Percentiles rank a stretch among this genome's conserved stretches.
Conservation (phyloP, 1,284 basidiomycete genomes). For the Sporisorium exsertum region DNA sequence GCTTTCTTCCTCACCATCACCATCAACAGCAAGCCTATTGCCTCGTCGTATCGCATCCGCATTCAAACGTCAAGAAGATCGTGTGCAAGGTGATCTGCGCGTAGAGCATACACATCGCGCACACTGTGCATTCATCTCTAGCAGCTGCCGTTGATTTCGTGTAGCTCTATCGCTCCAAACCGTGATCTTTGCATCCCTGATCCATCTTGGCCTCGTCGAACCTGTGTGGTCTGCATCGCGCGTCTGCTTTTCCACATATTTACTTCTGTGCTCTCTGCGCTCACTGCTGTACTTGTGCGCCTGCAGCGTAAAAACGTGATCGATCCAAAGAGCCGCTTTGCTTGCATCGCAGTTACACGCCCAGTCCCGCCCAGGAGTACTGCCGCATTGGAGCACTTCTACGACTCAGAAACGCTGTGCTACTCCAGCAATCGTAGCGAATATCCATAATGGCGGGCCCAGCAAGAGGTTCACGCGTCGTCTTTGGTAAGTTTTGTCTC, state of each 20-base stretch:
- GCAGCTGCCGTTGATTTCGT: slow-evolving; percentile 4
- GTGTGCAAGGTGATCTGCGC: not conserved
- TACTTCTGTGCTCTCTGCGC: slow-evolving; percentile 12
- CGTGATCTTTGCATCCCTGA: slow-evolving; percentile 15
- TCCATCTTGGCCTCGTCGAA: not conserved
- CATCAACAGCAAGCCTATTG: slow-evolving; percentile 2
- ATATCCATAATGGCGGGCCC: slow-evolving; percentile 38
- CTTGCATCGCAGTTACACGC: not conserved
- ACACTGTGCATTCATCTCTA: not conserved
- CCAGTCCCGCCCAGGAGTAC: not conserved
- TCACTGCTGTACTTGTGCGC: slow-evolving; percentile 9
- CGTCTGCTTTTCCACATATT: slow-evolving; percentile 3
- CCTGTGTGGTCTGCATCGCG: slow-evolving; percentile 24
- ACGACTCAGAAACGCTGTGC: not conserved
- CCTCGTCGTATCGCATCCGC: not conserved
- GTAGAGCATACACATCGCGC: too few species aligned
- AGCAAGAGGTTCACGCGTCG: slow-evolving; percentile 53
- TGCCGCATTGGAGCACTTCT: not conserved
- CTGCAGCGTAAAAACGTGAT: not conserved
- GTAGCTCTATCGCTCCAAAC: not conserved
- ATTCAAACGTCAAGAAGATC: not conserved
- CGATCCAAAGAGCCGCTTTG: not conserved
- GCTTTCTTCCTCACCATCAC: not conserved
- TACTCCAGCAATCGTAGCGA: not conserved
- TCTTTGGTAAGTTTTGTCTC: slow-evolving; percentile 24